Evolutionary conservation across 352 stramenopile genomes (phyloP).

Genomic region (Pythium pyrilobum): DNA sequence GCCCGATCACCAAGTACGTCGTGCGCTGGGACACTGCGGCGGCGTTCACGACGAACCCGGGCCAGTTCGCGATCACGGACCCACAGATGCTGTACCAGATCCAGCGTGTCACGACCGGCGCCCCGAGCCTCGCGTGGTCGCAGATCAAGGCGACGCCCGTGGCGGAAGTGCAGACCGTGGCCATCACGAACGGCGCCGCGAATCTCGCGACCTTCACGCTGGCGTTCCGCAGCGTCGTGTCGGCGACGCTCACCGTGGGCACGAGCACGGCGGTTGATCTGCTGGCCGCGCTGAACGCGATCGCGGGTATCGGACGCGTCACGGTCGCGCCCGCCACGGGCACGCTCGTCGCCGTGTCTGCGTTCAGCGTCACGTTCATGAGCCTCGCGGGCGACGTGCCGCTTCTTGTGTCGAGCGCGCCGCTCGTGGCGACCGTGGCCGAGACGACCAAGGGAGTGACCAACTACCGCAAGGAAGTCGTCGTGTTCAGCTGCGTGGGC

Average conservation of each 20-base stretch:
- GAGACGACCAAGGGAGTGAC: constrained; percentile 31
- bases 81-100: constrained; percentile 42
- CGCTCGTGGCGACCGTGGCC: constrained; percentile 18
- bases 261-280: constrained; percentile 29
- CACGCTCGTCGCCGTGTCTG: constrained; percentile 4
- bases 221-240: constrained; percentile 40
- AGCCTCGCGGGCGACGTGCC: constrained; percentile 42
- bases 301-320: constrained; percentile 42
- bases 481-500: constrained; percentile 49
- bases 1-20: constrained; percentile 56
- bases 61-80: constrained; percentile 44
- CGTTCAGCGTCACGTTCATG: constrained; percentile 59
- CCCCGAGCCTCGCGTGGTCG: constrained; percentile 57
- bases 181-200: constrained; percentile 19
- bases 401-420: constrained; percentile 18
- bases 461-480: constrained; percentile 63
- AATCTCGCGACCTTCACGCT: constrained; percentile 36
- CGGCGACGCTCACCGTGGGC: constrained; percentile 25
- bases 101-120: constrained; percentile 46
- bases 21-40: constrained; percentile 62
- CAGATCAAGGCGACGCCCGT: constrained; percentile 23
- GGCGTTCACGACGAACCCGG: constrained; percentile 43
- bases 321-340: constrained; percentile 28
- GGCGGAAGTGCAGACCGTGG: constrained; percentile 43
- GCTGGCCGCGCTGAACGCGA: constrained; percentile 25